phyloP scores from a whole-genome alignment of 768 basidiomycete genomes.

The Russula emetica region DNA sequence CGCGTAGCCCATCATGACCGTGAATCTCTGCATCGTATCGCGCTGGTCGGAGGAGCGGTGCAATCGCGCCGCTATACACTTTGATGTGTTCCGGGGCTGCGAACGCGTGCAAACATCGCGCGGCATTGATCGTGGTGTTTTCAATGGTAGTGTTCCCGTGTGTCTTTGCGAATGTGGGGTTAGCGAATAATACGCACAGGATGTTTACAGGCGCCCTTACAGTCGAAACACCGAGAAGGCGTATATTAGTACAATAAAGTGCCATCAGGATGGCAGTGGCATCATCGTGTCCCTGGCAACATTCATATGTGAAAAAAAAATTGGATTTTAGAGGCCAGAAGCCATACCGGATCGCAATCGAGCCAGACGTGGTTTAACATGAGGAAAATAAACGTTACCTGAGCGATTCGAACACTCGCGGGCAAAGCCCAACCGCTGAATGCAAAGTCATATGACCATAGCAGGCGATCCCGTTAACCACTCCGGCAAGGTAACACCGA shows the following conservation, averaged over 20 bases:
- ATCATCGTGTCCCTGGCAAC: conserved; percentile 78
- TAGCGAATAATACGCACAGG: neutral
- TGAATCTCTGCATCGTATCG: conserved; percentile 77
- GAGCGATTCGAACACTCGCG: conserved; percentile 61
- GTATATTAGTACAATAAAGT: conserved; percentile 56
- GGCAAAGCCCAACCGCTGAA: conserved; percentile 56
- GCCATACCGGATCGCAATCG: conserved; percentile 37
- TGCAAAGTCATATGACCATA: conserved; percentile 33
- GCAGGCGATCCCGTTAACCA: conserved; percentile 68
- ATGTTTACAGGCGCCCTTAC: conserved; percentile 40
- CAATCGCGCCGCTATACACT: conserved; percentile 64
- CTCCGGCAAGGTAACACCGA: conserved; percentile 83
- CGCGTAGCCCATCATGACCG: conserved; percentile 76
- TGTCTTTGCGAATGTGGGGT: conserved; percentile 45
- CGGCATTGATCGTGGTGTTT: conserved; percentile 66
- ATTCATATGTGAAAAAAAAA: neutral
- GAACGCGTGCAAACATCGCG: conserved; percentile 71
- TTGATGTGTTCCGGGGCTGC: conserved; percentile 54
- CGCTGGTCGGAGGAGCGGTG: conserved; percentile 60
- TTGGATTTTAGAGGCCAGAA: neutral
- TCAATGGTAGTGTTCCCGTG: conserved; percentile 73
- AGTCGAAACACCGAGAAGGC: conserved; percentile 79
- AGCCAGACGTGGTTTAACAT: conserved; percentile 35
- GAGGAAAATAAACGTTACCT: conserved; percentile 44
- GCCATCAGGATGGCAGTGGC: conserved; percentile 80